Percentiles rank a stretch among this genome's conserved stretches.
phyloP scores from a whole-genome alignment of 805 yeast species.

The Kuraishia cidri region DNA sequence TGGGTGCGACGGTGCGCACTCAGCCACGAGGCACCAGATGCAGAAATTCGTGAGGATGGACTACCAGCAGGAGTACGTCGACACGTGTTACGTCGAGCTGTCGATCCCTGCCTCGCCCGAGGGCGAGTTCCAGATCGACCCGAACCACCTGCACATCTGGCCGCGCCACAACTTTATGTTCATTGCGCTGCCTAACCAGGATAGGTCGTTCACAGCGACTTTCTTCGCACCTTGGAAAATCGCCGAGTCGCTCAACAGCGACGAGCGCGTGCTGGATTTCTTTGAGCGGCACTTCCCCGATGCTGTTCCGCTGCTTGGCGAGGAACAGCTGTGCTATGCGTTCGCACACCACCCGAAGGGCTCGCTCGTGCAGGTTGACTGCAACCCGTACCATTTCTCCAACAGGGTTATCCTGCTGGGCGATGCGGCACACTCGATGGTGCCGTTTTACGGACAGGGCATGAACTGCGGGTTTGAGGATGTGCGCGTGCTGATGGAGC shows the following conservation, averaged over 20 bases:
- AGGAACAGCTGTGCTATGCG: constrained; percentile 30
- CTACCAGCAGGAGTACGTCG: constrained; percentile 68
- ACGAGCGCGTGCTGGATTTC: constrained; percentile 35
- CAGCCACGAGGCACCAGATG: constrained; percentile 60
- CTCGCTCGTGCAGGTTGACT: constrained; percentile 63
- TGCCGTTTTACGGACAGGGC: constrained; percentile 97
- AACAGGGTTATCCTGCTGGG: constrained; percentile 68
- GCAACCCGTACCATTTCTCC: constrained; percentile 57
- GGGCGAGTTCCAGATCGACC: constrained; percentile 42
- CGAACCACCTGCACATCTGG: constrained; percentile 88
- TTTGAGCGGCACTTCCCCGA: constrained; percentile 62
- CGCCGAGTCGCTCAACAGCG: constrained; percentile 41
- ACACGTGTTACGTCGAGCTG: constrained; percentile 76
- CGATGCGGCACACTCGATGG: constrained; percentile 96
- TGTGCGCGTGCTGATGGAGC: constrained; percentile 54
- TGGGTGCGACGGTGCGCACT: constrained; percentile 85
- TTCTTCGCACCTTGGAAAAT: constrained; percentile 76
- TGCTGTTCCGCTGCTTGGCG: constrained; percentile 62
- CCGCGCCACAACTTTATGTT: constrained; percentile 83
- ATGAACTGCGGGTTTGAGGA: constrained; percentile 97
- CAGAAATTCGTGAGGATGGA: constrained; percentile 64
- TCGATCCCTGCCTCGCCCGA: constrained; percentile 52
- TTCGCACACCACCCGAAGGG: constrained; percentile 63
- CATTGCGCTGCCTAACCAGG: constrained; percentile 79
- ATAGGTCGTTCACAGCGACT: constrained; percentile 85